Base-by-base conservation (phyloP, 441 rosid genomes). In the Cnidoscolus chayamansa region DNA sequence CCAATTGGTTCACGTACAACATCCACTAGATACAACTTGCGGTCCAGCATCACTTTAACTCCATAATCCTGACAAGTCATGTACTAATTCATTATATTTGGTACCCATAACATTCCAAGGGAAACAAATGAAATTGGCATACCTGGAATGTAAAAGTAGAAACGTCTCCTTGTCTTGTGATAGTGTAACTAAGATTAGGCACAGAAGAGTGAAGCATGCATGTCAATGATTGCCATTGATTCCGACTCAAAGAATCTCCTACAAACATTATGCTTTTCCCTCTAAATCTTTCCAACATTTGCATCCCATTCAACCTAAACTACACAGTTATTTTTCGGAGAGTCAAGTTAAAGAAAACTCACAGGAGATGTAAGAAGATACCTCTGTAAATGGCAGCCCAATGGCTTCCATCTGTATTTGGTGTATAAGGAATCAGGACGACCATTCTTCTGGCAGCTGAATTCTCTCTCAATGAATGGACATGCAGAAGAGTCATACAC, bases 171-270 rank as follows among this genome's bases (percentile, higher is more conserved):
- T 81, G 75, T 65, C 89, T 87, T 1, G 89, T 76, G 16, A 86
- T 0, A 50, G 50, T 82, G 82, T 77, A 83, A 0, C 76, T 60
- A 45, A 90, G 81, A 2, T 63, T 45, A 0, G 97, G 98, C 48
- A 79, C 67, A 4, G 88, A 80, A 50, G 91, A 86, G 79, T 86
- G 89, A 74, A 90, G 88, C 85, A 89, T 77, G 81, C 95, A 90
- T 2, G 92, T 86, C 78, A 92, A 78, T 11, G 97, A 92, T 49
- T 89, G 90, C 96, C 96, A 90, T 62, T 92, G 97, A 53, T 92
- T 92, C 45, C 88, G 67, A 78, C 94, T 90, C 0, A 92, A 78
- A 3, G 98, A 92, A 79, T 92, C 98, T n/a, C 98, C 95, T 4
- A 89, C 93, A 54, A 87, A 90, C 92, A 92, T 89, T 43, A 92